Percentiles rank a stretch among this genome's conserved stretches.
Conservation (phyloP, 805 yeast genomes). For the Saccharomycodes ludwigii region DNA sequence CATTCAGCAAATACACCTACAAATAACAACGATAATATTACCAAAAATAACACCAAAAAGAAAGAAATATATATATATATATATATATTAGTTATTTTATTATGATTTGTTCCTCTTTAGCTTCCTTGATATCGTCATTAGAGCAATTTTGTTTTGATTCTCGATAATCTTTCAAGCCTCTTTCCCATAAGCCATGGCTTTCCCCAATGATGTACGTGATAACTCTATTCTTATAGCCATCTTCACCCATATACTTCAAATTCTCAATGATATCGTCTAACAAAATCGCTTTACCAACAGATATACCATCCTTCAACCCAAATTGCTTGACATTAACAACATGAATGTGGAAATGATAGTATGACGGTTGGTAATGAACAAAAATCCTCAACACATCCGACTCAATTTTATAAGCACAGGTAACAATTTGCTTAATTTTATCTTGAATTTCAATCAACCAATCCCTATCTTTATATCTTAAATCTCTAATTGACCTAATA, state of each 20-base stretch:
- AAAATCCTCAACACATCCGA: conserved; percentile 58
- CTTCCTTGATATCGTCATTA: too few relatives aligned
- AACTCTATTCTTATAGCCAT: conserved; percentile 46
- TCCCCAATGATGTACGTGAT: conserved; percentile 64
- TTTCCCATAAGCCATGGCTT: conserved; percentile 61
- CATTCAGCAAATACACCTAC: too few relatives aligned
- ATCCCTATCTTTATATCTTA: conserved; percentile 42
- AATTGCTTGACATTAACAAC: conserved; percentile 63
- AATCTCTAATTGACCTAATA: conserved; percentile 64
- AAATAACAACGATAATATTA: too few relatives aligned
- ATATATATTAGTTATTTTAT: too few relatives aligned
- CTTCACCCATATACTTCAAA: conserved; percentile 29
- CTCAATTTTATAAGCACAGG: conserved; percentile 32
- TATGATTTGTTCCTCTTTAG: too few relatives aligned
- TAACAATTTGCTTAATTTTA: conserved; percentile 36
- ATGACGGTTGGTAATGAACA: conserved; percentile 91
- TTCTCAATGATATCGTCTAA: conserved; percentile 75
- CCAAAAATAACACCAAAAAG: too few relatives aligned
- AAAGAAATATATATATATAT: too few relatives aligned
- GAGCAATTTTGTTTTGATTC: too few relatives aligned
- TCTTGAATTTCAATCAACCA: conserved; percentile 39
- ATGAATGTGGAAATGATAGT: conserved; percentile 91
- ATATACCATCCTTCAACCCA: conserved; percentile 55
- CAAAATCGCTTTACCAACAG: conserved; percentile 70
- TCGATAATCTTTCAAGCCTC: too few relatives aligned